Evolutionary conservation across 2,329 filamentous ascomycete genomes (phyloP).

Genomic region (Stagonosporopsis vannaccii): DNA sequence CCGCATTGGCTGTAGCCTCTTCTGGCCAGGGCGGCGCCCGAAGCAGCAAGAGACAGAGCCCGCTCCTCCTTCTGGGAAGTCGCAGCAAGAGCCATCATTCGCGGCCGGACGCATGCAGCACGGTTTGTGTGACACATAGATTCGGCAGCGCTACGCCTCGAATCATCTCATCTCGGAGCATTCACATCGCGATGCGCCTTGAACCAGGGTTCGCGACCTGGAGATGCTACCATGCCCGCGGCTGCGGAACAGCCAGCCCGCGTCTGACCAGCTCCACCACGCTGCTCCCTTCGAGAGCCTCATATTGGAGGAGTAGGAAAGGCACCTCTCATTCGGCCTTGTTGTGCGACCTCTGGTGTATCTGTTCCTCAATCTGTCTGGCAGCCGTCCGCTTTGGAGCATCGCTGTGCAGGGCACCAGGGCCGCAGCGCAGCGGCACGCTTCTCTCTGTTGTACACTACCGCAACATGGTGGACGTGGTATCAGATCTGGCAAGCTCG

Average conservation of each 20-base stretch:
- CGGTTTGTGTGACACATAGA: slow-evolving; percentile 40
- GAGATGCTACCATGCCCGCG: slow-evolving; percentile 53
- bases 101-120: slow-evolving; percentile 25
- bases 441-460: slow-evolving; percentile 39
- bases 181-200: slow-evolving; percentile 32
- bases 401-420: slow-evolving; percentile 29
- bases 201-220: slow-evolving; percentile 48
- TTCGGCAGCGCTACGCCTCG: slow-evolving; percentile 28
- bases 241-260: slow-evolving; percentile 53
- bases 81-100: slow-evolving; percentile 30
- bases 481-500: slow-evolving; percentile 30
- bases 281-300: slow-evolving; percentile 35
- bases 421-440: slow-evolving; percentile 36
- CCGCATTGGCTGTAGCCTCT: slow-evolving; percentile 14
- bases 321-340: slow-evolving; percentile 34
- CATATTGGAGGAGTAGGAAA: slow-evolving; percentile 36
- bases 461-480: slow-evolving; percentile 30
- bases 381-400: slow-evolving; percentile 40
- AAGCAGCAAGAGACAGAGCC: slow-evolving; percentile 15
- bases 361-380: slow-evolving; percentile 46
- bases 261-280: slow-evolving; percentile 48
- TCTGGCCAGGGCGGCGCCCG: slow-evolving; percentile 13
- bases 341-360: slow-evolving; percentile 43
- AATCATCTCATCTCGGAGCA: slow-evolving; percentile 31
- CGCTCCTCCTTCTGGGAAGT: slow-evolving; percentile 20